Percentiles rank a stretch among this genome's conserved stretches.
Evolutionary conservation across 139 green algal genomes (phyloP).

Genomic region (Mesotaenium endlicherianum): DNA sequence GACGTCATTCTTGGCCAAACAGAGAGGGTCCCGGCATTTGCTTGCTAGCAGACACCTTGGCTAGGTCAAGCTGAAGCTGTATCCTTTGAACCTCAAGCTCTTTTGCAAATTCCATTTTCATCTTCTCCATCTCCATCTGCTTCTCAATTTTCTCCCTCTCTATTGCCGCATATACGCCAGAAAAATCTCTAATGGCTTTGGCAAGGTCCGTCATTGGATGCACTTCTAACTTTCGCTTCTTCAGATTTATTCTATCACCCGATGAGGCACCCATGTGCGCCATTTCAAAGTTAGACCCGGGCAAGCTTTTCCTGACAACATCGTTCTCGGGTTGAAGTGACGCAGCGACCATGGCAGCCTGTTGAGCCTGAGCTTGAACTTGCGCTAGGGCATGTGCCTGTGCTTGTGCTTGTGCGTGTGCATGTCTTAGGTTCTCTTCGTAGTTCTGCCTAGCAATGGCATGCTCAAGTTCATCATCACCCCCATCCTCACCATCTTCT

Average conservation of each 20-base stretch:
- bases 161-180: background rate
- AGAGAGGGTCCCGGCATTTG: too few species aligned
- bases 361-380: background rate
- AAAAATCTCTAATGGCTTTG: slow-evolving; percentile 12
- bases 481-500: slow-evolving; percentile 2
- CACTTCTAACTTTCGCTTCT: slow-evolving; percentile 10
- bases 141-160: slow-evolving; percentile 10
- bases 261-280: background rate
- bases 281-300: background rate
- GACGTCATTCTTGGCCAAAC: too few species aligned
- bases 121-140: slow-evolving; percentile 13
- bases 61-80: slow-evolving; percentile 25
- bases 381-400: background rate
- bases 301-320: background rate
- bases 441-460: background rate
- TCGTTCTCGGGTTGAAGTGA: background rate
- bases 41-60: too few species aligned
- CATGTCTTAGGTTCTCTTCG: too few species aligned
- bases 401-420: background rate
- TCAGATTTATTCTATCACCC: background rate
- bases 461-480: background rate
- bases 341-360: background rate
- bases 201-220: background rate
- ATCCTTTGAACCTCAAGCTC: slow-evolving; percentile 28
- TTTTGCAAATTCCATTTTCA: slow-evolving; percentile 14